phyloP scores from a whole-genome alignment of 352 stramenopile genomes.

The Globisporangium recalcitrans region DNA sequence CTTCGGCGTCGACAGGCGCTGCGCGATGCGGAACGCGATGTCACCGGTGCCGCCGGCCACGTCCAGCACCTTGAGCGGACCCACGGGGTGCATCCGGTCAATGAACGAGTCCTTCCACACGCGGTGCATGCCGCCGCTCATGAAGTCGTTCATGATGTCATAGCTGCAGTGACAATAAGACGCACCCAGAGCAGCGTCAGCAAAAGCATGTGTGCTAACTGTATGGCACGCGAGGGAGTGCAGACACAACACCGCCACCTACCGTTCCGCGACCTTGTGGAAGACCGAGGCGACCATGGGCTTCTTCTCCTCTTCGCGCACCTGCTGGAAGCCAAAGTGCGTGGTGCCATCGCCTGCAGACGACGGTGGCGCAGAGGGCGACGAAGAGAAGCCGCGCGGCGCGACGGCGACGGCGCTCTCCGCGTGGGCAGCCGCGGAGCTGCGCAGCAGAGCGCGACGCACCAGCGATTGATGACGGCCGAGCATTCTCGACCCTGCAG shows the following conservation, averaged over 20 bases:
- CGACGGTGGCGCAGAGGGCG: not conserved
- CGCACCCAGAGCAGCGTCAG: not conserved
- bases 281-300: constrained; percentile 95
- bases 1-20: constrained; percentile 41
- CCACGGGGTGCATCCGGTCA: constrained; percentile 71
- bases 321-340: constrained; percentile 89
- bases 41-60: constrained; percentile 98
- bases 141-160: constrained; percentile 99
- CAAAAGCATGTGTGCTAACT: not conserved
- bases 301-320: constrained; percentile 92
- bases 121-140: constrained; percentile 94
- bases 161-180: constrained; percentile 57
- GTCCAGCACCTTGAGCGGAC: constrained; percentile 86
- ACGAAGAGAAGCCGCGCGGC: not conserved
- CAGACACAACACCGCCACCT: constrained; percentile 27
- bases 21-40: constrained; percentile 96
- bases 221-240: not conserved
- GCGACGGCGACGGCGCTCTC: not conserved
- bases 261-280: constrained; percentile 95
- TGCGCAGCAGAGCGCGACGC: constrained; percentile 8
- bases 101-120: constrained; percentile 98
- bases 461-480: constrained; percentile 7
- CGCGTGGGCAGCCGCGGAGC: not conserved
- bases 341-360: constrained; percentile 35
- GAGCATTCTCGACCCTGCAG: constrained; percentile 11